Evolutionary conservation across 352 stramenopile species (phyloP), one percentile per base, ranked within the genome.

Genomic region (Aphanomyces astaci): DNA sequence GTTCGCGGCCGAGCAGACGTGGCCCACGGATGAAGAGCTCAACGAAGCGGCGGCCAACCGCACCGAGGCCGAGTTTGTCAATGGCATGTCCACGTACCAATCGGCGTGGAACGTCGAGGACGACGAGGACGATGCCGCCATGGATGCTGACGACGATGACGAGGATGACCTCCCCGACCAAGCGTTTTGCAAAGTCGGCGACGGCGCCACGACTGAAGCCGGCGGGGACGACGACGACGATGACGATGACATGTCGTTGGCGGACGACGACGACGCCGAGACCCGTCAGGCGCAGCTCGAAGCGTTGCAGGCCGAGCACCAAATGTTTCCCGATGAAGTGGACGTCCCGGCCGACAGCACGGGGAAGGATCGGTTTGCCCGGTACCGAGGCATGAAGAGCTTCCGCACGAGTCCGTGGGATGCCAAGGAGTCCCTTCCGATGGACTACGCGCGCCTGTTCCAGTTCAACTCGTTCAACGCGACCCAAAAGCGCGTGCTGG

Each of bases 1-100:
- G 33, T 91, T 99, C 54, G 93, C 96, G 19, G 96, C 96, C 17
- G 97, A 99, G 70, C 97, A 99, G 80, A 99, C 98, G 64, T 98
- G 93, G 93, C 93, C 93, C 1, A 97, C 92, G 13, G 84, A 98
- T 54, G 94, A 99, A 67, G 96, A 98, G 62, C 89, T 98, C 56
- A 92, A 93, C 31, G 90, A 97, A 40, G 88, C 86, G 10, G 86
- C 84, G 70, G 64, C 74, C 11, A 76, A 84, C 32, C 74, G 77
- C 4, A 87, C 96, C 70, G 80, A 86, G 66, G 70, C 60, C 60
- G 72, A 80, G 60, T 65, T 74, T 33, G 71, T 52, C 28, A 82
- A 85, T 48, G 85, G 86, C 27, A 90, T 88, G 78, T 97, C 90
- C 13, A 88, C 95, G 72, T 98, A 98, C 76, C 94, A 98, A 78